phyloP scores from a whole-genome alignment of 176 grass and related monocot genomes.

The Oryza nivara region DNA sequence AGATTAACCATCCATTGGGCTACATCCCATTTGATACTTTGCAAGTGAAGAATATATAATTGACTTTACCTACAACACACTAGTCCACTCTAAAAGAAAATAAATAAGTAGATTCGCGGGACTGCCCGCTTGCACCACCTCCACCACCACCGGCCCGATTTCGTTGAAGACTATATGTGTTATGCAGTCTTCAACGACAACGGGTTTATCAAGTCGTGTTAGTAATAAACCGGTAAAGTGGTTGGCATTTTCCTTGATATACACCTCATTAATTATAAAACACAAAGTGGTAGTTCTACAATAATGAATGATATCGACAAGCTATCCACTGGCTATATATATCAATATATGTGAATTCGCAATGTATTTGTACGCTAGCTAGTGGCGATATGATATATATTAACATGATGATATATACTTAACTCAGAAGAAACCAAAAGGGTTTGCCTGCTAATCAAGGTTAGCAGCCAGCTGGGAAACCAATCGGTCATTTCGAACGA shows the following conservation, averaged over 20 bases:
- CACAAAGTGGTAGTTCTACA: background rate
- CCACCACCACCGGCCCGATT: no score
- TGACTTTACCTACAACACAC: no score
- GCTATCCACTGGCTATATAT: background rate
- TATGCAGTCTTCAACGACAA: background rate
- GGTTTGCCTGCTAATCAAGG: background rate
- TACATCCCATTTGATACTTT: no score
- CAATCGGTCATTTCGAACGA: background rate
- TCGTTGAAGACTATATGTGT: no score
- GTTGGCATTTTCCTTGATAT: background rate
- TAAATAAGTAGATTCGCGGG: no score
- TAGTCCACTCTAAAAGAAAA: no score
- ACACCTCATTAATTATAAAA: background rate
- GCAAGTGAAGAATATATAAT: no score
- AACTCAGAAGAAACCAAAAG: conserved; percentile 4
- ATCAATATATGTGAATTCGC: background rate
- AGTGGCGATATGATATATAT: conserved; percentile 1
- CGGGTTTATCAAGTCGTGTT: background rate
- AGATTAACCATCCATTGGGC: no score
- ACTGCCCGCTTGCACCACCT: no score
- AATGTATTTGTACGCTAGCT: background rate
- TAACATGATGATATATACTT: conserved; percentile 6
- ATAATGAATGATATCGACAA: background rate
- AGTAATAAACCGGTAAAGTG: no score
- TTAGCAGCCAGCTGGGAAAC: background rate